Base-by-base conservation (phyloP, 805 yeast genomes). In the Candida yuanshanica region DNA sequence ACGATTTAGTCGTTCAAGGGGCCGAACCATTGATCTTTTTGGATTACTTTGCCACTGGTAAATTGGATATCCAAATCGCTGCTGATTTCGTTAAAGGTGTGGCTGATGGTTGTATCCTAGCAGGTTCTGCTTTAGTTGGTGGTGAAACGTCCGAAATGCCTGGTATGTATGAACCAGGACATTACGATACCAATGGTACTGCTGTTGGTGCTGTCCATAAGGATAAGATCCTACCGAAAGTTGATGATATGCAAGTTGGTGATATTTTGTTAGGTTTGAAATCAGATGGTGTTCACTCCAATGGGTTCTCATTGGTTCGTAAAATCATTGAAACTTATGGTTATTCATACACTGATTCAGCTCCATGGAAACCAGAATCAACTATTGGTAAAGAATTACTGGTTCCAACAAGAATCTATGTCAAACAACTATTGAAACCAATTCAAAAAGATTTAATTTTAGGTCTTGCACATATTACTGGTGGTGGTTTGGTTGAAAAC, bases 61-160 rank as follows among this genome's bases (percentile, higher is more conserved):
- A 87, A 58, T 75, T 93, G 46, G 96, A 90, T 53, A 78, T 90
- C 48, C 66, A 74, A 43, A 74, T 87, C 33, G 96, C 98, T 7
- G 81, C 93, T 20, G 81, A 79, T 51, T 93, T 93, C 53, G 98
- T 93, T 29, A 70, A 77, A 46, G 98, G 99, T 65, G 99, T 93
- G 49, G 97, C 96, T 37, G 85, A 85, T 49, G 99, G 99, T 43
- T 93, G 99, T 71, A 81, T 82, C 50, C 77, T 79, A 50, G 85
- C 98, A 25, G 96, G 96, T 10, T 91, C 99, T 74, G 99, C 99
- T 6, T 73, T 93, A 44, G 96, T 93, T 40, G 99, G 99, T 42
- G 99, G 99, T 51, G 99, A 93, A 67, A 93, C 99, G 29, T 84
- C 95, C 41, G 99, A 93, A 72, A 93, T 93, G 99, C 99, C 99